phyloP scores from a whole-genome alignment of 2,329 filamentous ascomycete genomes.

The Alternaria conjuncta region DNA sequence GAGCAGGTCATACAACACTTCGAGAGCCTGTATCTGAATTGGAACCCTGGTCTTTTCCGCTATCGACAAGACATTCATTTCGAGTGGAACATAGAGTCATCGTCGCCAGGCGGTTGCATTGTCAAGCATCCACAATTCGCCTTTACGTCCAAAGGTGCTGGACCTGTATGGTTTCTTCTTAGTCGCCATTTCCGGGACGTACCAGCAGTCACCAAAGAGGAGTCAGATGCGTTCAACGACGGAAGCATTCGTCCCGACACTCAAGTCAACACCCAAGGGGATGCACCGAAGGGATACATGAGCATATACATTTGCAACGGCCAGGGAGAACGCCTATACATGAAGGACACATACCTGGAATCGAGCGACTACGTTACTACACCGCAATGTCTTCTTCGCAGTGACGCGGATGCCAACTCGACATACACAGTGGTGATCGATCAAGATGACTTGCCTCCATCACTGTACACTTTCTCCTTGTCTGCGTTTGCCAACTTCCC shows the following conservation, averaged over 20 bases:
- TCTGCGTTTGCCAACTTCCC: conserved; percentile 76
- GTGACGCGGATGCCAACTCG: conserved; percentile 63
- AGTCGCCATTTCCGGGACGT: conserved; percentile 80
- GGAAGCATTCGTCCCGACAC: conserved; percentile 32
- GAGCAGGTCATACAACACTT: conserved; percentile 90
- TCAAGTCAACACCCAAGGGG: conserved; percentile 33
- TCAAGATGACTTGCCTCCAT: conserved; percentile 76
- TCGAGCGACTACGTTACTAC: conserved; percentile 91
- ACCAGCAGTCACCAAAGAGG: conserved; percentile 42
- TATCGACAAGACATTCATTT: conserved; percentile 90
- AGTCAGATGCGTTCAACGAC: conserved; percentile 42
- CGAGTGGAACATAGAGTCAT: conserved; percentile 69
- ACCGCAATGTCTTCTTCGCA: conserved; percentile 83
- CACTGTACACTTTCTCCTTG: conserved; percentile 83
- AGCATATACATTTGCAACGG: conserved; percentile 82
- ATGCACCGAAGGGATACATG: conserved; percentile 73
- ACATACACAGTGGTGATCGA: conserved; percentile 73
- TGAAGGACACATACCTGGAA: conserved; percentile 74
- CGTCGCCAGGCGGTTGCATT: conserved; percentile 74
- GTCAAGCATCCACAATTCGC: conserved; percentile 69
- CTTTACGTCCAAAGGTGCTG: conserved; percentile 60
- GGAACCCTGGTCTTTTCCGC: conserved; percentile 86
- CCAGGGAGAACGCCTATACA: conserved; percentile 72
- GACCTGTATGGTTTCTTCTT: conserved; percentile 81
- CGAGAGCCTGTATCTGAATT: conserved; percentile 95